Evolutionary conservation across 2,329 filamentous ascomycete genomes (phyloP).

Genomic region (Juglanconis oblonga): DNA sequence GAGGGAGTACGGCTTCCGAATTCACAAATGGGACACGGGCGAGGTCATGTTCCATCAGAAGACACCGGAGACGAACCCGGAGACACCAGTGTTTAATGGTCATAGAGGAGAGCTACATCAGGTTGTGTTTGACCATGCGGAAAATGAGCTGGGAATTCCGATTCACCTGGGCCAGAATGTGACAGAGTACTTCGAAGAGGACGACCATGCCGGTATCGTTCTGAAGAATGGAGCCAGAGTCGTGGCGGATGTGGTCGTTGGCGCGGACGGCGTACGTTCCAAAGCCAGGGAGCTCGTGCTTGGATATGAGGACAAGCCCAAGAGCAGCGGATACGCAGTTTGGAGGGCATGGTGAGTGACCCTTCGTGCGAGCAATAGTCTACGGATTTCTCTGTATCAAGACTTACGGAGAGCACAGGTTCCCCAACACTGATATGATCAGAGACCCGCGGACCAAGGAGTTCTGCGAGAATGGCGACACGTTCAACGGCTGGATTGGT

Average conservation of each 20-base stretch:
- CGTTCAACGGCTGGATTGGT: slow-evolving; percentile 58
- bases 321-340: slow-evolving; percentile 50
- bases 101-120: slow-evolving; percentile 59
- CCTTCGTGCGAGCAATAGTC: no score
- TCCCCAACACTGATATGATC: slow-evolving; percentile 49
- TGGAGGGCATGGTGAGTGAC: slow-evolving; percentile 48
- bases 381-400: no score
- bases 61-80: slow-evolving; percentile 39
- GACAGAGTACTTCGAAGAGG: slow-evolving; percentile 53
- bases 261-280: slow-evolving; percentile 53
- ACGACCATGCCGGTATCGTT: slow-evolving; percentile 47
- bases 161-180: slow-evolving; percentile 53
- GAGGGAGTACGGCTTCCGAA: slow-evolving; percentile 53
- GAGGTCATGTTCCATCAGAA: slow-evolving; percentile 58
- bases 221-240: slow-evolving; percentile 46
- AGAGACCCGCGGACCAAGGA: slow-evolving; percentile 49
- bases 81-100: slow-evolving; percentile 56
- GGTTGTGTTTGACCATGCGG: slow-evolving; percentile 56
- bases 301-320: slow-evolving; percentile 48
- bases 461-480: slow-evolving; percentile 55
- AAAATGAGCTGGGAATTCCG: slow-evolving; percentile 50
- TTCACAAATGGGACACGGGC: slow-evolving; percentile 59
- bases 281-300: slow-evolving; percentile 49
- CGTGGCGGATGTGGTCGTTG: slow-evolving; percentile 49
- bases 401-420: slow-evolving; percentile 26